A percentile compares a stretch with the other conserved stretches of the same genome.
phyloP scores from a whole-genome alignment of 495 filamentous ascomycete species.

The Parachaetomium inaequale region DNA sequence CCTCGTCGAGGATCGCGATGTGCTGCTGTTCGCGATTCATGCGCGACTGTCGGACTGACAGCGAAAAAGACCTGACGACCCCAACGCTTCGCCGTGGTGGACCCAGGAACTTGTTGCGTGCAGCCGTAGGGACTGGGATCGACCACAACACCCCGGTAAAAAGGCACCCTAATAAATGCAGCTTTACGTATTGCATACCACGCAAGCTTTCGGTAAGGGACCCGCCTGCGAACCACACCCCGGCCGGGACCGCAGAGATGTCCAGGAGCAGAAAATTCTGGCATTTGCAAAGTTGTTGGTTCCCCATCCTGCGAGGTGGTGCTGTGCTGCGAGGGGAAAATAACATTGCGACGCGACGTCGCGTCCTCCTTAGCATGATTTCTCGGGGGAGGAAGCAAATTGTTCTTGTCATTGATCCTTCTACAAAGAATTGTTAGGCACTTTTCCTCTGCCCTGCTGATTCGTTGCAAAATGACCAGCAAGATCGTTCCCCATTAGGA shows the following conservation, averaged over 20 bases:
- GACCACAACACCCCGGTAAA: background rate
- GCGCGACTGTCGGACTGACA: too few relatives aligned
- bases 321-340: too few relatives aligned
- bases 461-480: background rate
- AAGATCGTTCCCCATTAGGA: slow-evolving; percentile 4
- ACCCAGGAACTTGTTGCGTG: background rate
- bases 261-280: too few relatives aligned
- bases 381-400: too few relatives aligned
- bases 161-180: background rate
- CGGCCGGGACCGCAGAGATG: background rate
- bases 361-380: too few relatives aligned
- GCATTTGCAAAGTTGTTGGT: too few relatives aligned
- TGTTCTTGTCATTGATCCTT: too few relatives aligned
- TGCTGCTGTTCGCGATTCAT: background rate
- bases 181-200: slow-evolving; percentile 13
- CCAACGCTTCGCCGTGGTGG: background rate
- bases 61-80: background rate
- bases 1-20: background rate
- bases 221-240: background rate
- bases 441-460: background rate
- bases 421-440: too few relatives aligned
- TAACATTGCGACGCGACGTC: too few relatives aligned
- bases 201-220: background rate
- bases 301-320: too few relatives aligned
- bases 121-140: background rate